Evolutionary conservation across 371 early-diverging fungal species (phyloP), one percentile per base, ranked within the genome.

Genomic region (Sanchytrium tribonematis): DNA sequence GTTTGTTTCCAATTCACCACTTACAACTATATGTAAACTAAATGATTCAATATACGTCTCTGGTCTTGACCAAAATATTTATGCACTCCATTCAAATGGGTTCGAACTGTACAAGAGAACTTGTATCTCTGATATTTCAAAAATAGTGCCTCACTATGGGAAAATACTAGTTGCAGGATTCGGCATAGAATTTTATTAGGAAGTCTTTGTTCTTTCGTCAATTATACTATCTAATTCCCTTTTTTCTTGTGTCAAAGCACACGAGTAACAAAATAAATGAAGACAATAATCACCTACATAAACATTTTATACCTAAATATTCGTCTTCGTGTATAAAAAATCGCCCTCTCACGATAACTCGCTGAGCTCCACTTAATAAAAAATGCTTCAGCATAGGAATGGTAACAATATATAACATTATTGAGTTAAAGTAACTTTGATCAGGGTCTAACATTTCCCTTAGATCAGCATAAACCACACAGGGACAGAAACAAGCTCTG

Each of bases 401-500:
- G 22, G 48, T 48, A 12, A 48, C 48, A 12, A 48, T 22, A 48
- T 48, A 48, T 48, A 48, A 22, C 22, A 48, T 48, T 12, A 48
- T 48, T 22, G 48, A 48, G 48, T 48, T 48, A 48, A 48, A 48
- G 48, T 48, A 48, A 22, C 48, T 48, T 48, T 48, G 48, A 5
- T 48, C 48, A 12, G 48, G 48, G 5, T 48, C 48, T 22, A 48
- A 22, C 48, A 48, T 48, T 48, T 48, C 48, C 22, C 48, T 48
- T 48, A 48, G 48, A 48, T 48, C 48, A 48, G 48, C 48, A 48
- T 48, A 48, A 22, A 48, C 48, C 48, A 48, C 48, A 48, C 48
- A 48, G 48, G 48, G 48, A 22, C 48, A 48, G 22, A 48, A 12
- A 48, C 48, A 48, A 48, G 48, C 48, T 48, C 48, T 5, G 22